These are phyloP conservation scores for Syncephalastrum sp. DNA, from an alignment of 371 early-diverging fungal species.

Conservation along the genomic window DNA sequence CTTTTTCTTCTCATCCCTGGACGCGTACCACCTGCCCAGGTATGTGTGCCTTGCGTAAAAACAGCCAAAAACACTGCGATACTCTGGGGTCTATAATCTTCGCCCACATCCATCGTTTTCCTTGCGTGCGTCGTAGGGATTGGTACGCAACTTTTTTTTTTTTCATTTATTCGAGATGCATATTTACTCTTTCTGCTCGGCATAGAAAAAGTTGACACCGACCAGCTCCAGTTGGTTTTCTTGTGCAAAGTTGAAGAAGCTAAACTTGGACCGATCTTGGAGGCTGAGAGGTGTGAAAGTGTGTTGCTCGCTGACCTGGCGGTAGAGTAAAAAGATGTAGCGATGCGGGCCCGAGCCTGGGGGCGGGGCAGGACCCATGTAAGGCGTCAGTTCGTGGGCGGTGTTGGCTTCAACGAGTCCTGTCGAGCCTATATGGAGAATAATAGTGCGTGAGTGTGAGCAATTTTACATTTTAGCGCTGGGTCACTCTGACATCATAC, in stretches of 20 bases:
- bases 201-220: slow-evolving; percentile 55
- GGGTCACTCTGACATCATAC: too few relatives aligned
- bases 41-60: too few relatives aligned
- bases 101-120: too few relatives aligned
- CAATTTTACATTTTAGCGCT: neutral
- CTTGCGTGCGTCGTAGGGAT: too few relatives aligned
- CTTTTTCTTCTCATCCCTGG: too few relatives aligned
- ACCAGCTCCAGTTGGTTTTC: slow-evolving; percentile 50
- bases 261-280: slow-evolving; percentile 42
- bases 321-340: slow-evolving; percentile 63
- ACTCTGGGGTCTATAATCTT: too few relatives aligned
- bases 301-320: slow-evolving; percentile 35
- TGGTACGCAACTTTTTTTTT: too few relatives aligned
- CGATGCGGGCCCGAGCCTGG: slow-evolving; percentile 59
- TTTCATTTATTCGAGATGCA: neutral
- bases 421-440: neutral
- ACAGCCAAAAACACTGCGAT: too few relatives aligned
- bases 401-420: slow-evolving; percentile 4
- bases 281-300: slow-evolving; percentile 15
- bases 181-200: neutral
- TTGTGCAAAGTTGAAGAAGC: slow-evolving; percentile 44
- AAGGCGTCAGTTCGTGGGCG: slow-evolving; percentile 33
- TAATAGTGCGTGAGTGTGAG: neutral
- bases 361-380: slow-evolving; percentile 60
- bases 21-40: too few relatives aligned